A percentile compares a stretch with the other conserved stretches of the same genome.
These are phyloP conservation scores for Pseudozyma flocculosa DNA, from an alignment of 1,284 basidiomycete genomes.

Conservation along the genomic window DNA sequence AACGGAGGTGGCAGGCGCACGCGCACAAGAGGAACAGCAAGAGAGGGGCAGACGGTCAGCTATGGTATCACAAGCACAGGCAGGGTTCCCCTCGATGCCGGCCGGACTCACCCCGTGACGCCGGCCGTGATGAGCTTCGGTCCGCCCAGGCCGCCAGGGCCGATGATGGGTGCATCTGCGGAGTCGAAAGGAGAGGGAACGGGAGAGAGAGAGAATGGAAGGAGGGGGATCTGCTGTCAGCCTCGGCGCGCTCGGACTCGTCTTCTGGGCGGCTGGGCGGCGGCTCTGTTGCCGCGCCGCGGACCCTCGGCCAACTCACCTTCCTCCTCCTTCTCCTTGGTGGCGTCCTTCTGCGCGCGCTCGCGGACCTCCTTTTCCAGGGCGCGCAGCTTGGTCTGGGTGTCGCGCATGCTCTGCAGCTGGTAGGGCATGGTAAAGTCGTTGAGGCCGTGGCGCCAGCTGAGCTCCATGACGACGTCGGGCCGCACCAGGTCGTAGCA, in stretches of 20 bases:
- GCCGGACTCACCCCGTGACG: constrained; percentile 12
- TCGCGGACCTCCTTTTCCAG: constrained; percentile 83
- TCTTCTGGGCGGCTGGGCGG: no score
- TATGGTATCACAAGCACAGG: no score
- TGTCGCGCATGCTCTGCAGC: constrained; percentile 71
- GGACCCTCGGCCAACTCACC: neutral
- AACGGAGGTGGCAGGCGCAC: no score
- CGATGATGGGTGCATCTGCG: constrained; percentile 35
- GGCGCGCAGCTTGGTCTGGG: constrained; percentile 52
- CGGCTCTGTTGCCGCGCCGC: no score
- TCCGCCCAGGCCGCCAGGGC: constrained; percentile 28
- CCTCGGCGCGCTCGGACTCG: no score
- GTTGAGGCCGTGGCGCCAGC: constrained; percentile 90
- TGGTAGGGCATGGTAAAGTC: constrained; percentile 96
- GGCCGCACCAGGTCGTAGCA: constrained; percentile 89
- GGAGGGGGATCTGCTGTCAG: no score
- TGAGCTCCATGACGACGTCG: constrained; percentile 89
- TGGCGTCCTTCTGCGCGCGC: constrained; percentile 69
- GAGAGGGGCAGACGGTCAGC: no score
- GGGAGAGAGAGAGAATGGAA: no score
- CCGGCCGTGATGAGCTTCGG: constrained; percentile 42
- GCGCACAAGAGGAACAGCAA: no score
- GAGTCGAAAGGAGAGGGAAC: neutral
- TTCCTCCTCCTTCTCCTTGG: constrained; percentile 76
- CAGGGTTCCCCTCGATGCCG: no score